Percentiles rank a stretch among this genome's conserved stretches.
Conservation (phyloP, 2,329 filamentous ascomycete genomes). For the Akanthomyces dipterigenus region DNA sequence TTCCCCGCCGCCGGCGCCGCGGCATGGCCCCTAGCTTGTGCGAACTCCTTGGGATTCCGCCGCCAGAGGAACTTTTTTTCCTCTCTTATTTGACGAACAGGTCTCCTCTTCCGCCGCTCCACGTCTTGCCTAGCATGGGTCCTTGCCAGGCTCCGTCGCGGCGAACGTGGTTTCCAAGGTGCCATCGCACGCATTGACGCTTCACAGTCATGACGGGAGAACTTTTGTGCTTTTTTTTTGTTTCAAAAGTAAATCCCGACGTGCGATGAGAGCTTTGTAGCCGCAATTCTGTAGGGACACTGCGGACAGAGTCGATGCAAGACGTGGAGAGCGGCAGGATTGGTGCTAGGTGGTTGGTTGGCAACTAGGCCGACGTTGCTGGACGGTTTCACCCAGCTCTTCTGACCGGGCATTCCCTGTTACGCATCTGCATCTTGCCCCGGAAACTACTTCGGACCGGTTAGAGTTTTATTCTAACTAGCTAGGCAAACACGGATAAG, state of each 20-base stretch:
- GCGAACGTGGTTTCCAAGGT: neutral
- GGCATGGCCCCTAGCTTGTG: neutral
- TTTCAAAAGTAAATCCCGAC: neutral
- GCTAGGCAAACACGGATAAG: neutral
- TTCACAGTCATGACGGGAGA: neutral
- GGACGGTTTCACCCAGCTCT: neutral
- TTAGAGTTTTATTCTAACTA: neutral
- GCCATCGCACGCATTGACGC: constrained; percentile 4
- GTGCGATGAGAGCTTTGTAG: neutral
- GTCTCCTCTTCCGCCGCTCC: neutral
- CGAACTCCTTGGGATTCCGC: neutral
- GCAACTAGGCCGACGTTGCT: neutral
- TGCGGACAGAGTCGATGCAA: neutral
- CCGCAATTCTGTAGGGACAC: neutral
- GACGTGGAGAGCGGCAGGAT: neutral
- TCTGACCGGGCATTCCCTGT: neutral
- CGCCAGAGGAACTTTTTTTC: neutral
- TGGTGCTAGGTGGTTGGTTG: neutral
- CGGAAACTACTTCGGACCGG: neutral
- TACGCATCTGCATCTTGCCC: neutral
- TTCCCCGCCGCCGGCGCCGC: neutral
- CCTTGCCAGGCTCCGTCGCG: neutral
- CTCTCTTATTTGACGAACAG: neutral
- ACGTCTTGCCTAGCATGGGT: neutral
- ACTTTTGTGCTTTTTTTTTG: neutral